Evolutionary conservation across 306 rosid genomes (phyloP).

Genomic region (Ochetophila trinervis): DNA sequence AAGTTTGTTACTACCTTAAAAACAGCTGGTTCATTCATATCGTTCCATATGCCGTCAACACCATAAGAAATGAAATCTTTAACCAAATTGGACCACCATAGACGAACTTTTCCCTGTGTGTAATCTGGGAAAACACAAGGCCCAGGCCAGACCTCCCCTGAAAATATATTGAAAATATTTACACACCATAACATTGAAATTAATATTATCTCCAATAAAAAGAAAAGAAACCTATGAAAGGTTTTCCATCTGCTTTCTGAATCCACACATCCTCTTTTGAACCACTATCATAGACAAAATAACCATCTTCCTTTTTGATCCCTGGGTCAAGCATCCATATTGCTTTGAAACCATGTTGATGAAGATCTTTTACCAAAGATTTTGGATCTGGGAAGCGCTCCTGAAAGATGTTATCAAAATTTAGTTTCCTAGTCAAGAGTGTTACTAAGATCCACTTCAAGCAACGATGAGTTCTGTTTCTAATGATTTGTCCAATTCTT

Average conservation of each 20-base stretch:
- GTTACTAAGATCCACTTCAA: constrained; percentile 4
- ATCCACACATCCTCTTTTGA: constrained; percentile 72
- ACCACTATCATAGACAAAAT: constrained; percentile 74
- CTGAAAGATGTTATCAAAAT: constrained; percentile 44
- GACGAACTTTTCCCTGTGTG: constrained; percentile 73
- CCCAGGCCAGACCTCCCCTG: constrained; percentile 95
- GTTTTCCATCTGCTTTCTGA: constrained; percentile 63
- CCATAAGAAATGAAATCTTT: constrained; percentile 72
- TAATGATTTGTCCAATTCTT: background rate
- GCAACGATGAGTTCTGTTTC: background rate
- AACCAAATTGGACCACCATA: constrained; percentile 90
- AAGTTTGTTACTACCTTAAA: constrained; percentile 57
- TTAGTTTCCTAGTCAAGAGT: constrained; percentile 14
- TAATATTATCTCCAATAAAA: constrained; percentile 1
- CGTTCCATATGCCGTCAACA: constrained; percentile 98
- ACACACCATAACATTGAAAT: constrained; percentile 1
- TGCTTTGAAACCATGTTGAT: constrained; percentile 73
- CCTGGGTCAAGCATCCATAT: constrained; percentile 98
- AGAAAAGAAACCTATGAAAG: constrained; percentile 55
- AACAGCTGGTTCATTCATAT: constrained; percentile 92
- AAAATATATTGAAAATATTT: constrained; percentile 23
- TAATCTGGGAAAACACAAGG: constrained; percentile 93
- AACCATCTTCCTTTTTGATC: constrained; percentile 77
- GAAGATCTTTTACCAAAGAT: constrained; percentile 59
- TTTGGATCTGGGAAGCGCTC: constrained; percentile 70